Conservation (phyloP, 2,329 filamentous ascomycete genomes). For the Penicillium sp. region DNA sequence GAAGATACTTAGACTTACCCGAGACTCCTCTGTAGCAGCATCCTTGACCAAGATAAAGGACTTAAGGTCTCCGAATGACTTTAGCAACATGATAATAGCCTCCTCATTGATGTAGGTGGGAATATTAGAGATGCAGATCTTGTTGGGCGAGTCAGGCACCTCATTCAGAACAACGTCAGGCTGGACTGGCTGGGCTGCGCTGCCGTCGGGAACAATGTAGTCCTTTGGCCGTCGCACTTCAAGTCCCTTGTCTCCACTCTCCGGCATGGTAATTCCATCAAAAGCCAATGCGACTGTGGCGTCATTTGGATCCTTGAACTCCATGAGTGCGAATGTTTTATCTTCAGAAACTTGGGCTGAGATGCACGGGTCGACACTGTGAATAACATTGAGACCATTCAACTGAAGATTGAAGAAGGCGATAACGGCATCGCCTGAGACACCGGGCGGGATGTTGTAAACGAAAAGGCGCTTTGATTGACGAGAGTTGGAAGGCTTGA, state of each 20-base stretch:
- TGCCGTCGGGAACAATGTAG: constrained; percentile 84
- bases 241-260: constrained; percentile 62
- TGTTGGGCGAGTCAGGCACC: constrained; percentile 90
- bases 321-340: constrained; percentile 75
- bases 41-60: constrained; percentile 90
- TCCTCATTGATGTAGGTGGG: constrained; percentile 85
- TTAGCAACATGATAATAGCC: constrained; percentile 84
- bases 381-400: constrained; percentile 91
- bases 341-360: constrained; percentile 79
- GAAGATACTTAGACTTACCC: constrained; percentile 57
- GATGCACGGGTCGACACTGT: constrained; percentile 78
- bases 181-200: constrained; percentile 70
- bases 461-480: constrained; percentile 91
- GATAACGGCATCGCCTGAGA: constrained; percentile 72
- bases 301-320: constrained; percentile 84
- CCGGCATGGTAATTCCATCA: constrained; percentile 85
- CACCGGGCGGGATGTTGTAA: constrained; percentile 71
- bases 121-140: constrained; percentile 89
- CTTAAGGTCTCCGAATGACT: constrained; percentile 89
- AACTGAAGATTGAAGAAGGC: constrained; percentile 95
- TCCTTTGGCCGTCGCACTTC: constrained; percentile 87
- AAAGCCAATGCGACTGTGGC: constrained; percentile 87
- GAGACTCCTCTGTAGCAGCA: constrained; percentile 75
- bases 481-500: constrained; percentile 89
- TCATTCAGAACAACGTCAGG: constrained; percentile 73